Conservation (phyloP, 1,139 yeast genomes). For the Yamadazyma taylorii region DNA sequence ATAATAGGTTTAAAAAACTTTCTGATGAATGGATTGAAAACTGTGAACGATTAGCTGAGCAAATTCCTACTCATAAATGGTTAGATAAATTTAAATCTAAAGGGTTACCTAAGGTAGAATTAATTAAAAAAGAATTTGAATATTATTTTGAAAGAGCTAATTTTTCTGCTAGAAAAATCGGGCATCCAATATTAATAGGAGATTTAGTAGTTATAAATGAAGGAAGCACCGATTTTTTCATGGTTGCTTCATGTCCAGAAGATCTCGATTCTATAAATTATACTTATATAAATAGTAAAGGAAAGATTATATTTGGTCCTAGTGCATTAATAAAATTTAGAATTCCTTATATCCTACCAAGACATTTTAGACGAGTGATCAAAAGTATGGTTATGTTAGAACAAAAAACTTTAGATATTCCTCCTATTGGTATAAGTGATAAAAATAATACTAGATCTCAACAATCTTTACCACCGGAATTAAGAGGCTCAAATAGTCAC, state of each 20-base stretch:
- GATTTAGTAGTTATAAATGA: slow-evolving; percentile 38
- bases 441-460: slow-evolving; percentile 27
- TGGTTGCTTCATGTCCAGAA: slow-evolving; percentile 35
- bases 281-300: slow-evolving; percentile 55
- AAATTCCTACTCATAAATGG: slow-evolving; percentile 4
- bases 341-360: slow-evolving; percentile 55
- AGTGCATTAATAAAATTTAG: slow-evolving; percentile 48
- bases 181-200: slow-evolving; percentile 32
- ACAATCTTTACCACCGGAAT: slow-evolving; percentile 24
- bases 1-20: slow-evolving; percentile 18
- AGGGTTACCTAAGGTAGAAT: background rate
- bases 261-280: slow-evolving; percentile 33
- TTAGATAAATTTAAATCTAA: background rate
- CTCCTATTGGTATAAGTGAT: slow-evolving; percentile 45
- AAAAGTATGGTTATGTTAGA: slow-evolving; percentile 32
- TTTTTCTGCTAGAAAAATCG: slow-evolving; percentile 25
- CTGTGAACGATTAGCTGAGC: slow-evolving; percentile 4
- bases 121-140: slow-evolving; percentile 13
- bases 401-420: slow-evolving; percentile 30
- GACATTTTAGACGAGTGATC: slow-evolving; percentile 19
- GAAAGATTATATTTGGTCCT: slow-evolving; percentile 52
- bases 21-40: slow-evolving; percentile 20
- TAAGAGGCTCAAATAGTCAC: slow-evolving; percentile 10
- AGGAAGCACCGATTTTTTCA: slow-evolving; percentile 31
- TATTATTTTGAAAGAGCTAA: slow-evolving; percentile 22